Conservation (phyloP, 768 basidiomycete species). For the Auricularia auricula-judae region DNA sequence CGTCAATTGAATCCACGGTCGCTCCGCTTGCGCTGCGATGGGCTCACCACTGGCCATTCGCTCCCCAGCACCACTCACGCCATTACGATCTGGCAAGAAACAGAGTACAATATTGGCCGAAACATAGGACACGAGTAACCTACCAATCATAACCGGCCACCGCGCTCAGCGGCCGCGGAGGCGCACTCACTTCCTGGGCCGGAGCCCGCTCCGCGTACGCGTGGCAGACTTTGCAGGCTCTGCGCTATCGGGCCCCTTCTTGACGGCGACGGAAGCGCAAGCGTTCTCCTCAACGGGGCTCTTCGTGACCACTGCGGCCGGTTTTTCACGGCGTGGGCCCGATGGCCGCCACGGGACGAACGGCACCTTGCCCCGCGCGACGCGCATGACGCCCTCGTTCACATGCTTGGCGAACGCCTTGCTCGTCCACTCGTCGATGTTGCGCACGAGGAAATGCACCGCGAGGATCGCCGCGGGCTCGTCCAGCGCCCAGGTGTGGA, state of each 20-base stretch:
- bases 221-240: no score
- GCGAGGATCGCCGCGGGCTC: slow-evolving; percentile 33
- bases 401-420: slow-evolving; percentile 30
- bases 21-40: no score
- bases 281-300: neutral
- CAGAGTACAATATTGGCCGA: neutral
- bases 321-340: neutral
- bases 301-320: neutral
- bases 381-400: slow-evolving; percentile 25
- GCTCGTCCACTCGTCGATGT: slow-evolving; percentile 43
- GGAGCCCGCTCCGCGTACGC: no score
- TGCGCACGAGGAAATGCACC: slow-evolving; percentile 40
- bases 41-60: neutral
- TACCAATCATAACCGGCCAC: neutral
- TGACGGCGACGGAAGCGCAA: neutral
- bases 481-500: slow-evolving; percentile 41
- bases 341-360: neutral
- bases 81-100: neutral
- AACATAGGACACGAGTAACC: neutral
- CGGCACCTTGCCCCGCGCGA: slow-evolving; percentile 24
- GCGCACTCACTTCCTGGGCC: neutral
- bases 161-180: neutral
- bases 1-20: no score
- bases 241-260: neutral
- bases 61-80: neutral